Evolutionary conservation across 257 asterid species (phyloP).

Genomic region (Solanum chmielewskii): DNA sequence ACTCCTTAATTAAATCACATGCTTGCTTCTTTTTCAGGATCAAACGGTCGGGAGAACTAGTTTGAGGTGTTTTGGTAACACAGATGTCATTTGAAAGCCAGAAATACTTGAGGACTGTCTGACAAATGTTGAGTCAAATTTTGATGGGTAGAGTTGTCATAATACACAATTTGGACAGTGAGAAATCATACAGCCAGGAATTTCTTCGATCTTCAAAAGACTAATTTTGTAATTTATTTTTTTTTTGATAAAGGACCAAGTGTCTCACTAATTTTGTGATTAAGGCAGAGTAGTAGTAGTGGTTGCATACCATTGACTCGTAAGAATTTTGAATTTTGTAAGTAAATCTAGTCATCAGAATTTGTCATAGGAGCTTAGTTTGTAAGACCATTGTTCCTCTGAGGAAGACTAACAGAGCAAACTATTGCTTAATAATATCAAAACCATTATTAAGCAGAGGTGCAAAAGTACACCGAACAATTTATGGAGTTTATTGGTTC

Average conservation of each 20-base stretch:
- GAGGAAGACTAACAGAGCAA: not conserved
- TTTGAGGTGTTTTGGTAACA: not conserved
- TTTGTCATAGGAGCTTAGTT: not conserved
- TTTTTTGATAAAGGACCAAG: too few relatives aligned
- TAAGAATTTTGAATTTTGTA: not conserved
- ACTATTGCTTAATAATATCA: not conserved
- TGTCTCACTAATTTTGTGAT: not conserved
- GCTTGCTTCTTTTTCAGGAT: not conserved
- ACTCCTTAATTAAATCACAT: not conserved
- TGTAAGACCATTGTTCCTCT: not conserved
- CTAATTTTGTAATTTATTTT: not conserved
- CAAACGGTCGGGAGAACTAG: not conserved
- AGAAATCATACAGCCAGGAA: not conserved
- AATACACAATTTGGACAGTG: not conserved
- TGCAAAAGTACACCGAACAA: too few relatives aligned
- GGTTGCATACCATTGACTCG: not conserved
- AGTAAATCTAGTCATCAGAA: not conserved
- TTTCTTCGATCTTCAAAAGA: not conserved
- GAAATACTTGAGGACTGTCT: not conserved
- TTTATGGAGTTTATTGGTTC: too few relatives aligned
- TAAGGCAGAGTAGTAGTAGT: not conserved
- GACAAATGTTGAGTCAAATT: not conserved
- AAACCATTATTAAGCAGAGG: too few relatives aligned
- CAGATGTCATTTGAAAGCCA: not conserved
- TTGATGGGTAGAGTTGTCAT: not conserved